Evolutionary conservation across 2,329 filamentous ascomycete species (phyloP), one percentile per base, ranked within the genome.

Genomic region (Hysterium pulicare): DNA sequence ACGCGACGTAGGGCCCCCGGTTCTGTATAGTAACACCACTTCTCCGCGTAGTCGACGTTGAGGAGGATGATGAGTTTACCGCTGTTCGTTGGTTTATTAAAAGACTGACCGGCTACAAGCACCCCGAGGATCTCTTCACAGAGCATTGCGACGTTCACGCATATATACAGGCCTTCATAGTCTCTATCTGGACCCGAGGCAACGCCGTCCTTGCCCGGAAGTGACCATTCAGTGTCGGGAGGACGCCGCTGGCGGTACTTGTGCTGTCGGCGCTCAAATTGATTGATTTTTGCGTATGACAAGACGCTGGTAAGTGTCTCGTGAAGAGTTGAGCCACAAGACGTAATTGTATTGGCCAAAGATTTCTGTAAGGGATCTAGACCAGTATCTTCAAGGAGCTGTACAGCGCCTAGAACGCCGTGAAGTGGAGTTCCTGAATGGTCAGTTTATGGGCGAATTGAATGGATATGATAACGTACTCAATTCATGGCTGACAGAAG

Each of bases 401-500:
- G 44, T 13, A 40, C 44, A 21, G 40, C 28, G 5, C 44, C 44
- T 5, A 46, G 40, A 15, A 46, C 42, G 22, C 44, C 44, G 20
- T 46, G 44, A 15, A 46, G 36, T 9, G 44, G 44, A n/a, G 44
- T 46, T 40, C 49, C 34, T 44, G 21, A n/a, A 21, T 15, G 5
- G 13, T 38, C 24, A 31, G 23, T 21, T 4, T 6, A 23, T 6
- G 17, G 21, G 15, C 8, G 7, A 15, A 16, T 38, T 13, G n/a
- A n/a, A 22, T 22, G 20, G 40, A 33, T 24, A 8, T 9, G 33
- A 20, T 7, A 26, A 10, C 40, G 6, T 41, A 50, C 47, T 49
- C 19, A 48, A 17, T 39, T 52, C 47, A 35, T 52, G 49, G 37
- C 49, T 52, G 15, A 52, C 40, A 17, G 45, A 48, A 3, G 47